These are phyloP conservation scores for Hydrangea macrophylla DNA, from an alignment of 148 eudicot species.

Conservation along the genomic window DNA sequence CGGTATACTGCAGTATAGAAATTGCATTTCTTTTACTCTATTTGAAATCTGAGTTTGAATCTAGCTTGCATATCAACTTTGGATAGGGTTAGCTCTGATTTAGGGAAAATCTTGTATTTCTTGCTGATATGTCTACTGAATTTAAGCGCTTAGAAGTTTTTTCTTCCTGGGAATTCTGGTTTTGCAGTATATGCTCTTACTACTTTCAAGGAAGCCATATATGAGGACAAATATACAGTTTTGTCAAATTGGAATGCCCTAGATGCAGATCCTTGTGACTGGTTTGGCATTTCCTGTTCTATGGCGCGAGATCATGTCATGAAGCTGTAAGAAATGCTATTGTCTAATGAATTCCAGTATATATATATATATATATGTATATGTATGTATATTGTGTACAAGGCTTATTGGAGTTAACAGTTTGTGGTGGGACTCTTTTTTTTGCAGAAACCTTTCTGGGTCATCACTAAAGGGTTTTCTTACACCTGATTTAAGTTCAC, in stretches of 20 bases:
- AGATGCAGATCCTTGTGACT: slow-evolving; percentile 81
- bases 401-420: neutral
- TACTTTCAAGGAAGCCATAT: slow-evolving; percentile 81
- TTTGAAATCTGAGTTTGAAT: neutral
- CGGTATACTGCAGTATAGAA: neutral
- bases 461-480: slow-evolving; percentile 82
- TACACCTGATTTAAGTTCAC: slow-evolving; percentile 64
- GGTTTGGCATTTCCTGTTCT: slow-evolving; percentile 78
- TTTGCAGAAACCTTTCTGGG: slow-evolving; percentile 79
- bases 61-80: neutral
- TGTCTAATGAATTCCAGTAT: neutral
- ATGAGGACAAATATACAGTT: slow-evolving; percentile 77
- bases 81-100: neutral
- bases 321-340: slow-evolving; percentile 59
- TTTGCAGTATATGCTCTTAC: slow-evolving; percentile 65
- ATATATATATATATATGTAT: slow-evolving; percentile 1
- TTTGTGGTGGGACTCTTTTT: slow-evolving; percentile 1
- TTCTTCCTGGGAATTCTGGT: slow-evolving; percentile 13
- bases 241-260: slow-evolving; percentile 80
- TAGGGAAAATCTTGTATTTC: slow-evolving; percentile 1
- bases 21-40: too few relatives aligned
- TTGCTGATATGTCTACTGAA: slow-evolving; percentile 3
- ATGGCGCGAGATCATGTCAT: slow-evolving; percentile 50
- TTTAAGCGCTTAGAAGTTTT: neutral
- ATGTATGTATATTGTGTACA: neutral